Conservation (phyloP, 768 basidiomycete species). For the Polyporus arcularius region DNA sequence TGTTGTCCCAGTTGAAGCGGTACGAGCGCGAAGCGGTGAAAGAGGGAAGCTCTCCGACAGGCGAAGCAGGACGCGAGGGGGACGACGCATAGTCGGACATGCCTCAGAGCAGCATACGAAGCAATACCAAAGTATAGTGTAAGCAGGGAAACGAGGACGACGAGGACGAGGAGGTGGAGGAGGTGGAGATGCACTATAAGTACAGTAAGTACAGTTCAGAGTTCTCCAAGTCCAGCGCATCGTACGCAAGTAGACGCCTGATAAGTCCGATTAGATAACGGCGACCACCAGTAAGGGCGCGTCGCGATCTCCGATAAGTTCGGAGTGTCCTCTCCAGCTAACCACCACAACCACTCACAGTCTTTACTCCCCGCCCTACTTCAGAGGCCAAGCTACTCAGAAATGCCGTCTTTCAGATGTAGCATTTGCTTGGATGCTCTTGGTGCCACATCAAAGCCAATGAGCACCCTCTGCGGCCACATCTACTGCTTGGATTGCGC, state of each 20-base stretch:
- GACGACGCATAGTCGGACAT: slow-evolving; percentile 51
- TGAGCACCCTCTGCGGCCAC: slow-evolving; percentile 28
- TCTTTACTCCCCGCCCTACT: not conserved
- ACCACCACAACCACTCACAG: slow-evolving; percentile 6
- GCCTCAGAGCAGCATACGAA: not conserved
- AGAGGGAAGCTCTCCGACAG: slow-evolving; percentile 47
- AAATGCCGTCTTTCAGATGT: slow-evolving; percentile 19
- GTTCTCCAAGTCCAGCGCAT: no score
- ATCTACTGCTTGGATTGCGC: slow-evolving; percentile 30
- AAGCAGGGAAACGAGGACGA: no score
- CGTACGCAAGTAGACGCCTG: no score
- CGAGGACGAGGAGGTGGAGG: not conserved
- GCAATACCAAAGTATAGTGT: no score
- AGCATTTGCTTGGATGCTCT: slow-evolving; percentile 24
- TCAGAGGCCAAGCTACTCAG: not conserved
- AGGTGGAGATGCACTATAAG: no score
- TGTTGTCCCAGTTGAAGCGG: slow-evolving; percentile 73
- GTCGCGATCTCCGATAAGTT: not conserved
- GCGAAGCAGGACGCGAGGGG: slow-evolving; percentile 60
- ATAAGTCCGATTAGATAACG: not conserved
- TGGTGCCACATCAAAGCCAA: slow-evolving; percentile 2
- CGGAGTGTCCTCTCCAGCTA: not conserved
- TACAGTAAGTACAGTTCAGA: no score
- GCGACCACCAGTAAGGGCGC: not conserved
- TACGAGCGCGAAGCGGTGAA: slow-evolving; percentile 57